Conservation (phyloP, 345 rosid species). For the Cardiospermum halicacabum region DNA sequence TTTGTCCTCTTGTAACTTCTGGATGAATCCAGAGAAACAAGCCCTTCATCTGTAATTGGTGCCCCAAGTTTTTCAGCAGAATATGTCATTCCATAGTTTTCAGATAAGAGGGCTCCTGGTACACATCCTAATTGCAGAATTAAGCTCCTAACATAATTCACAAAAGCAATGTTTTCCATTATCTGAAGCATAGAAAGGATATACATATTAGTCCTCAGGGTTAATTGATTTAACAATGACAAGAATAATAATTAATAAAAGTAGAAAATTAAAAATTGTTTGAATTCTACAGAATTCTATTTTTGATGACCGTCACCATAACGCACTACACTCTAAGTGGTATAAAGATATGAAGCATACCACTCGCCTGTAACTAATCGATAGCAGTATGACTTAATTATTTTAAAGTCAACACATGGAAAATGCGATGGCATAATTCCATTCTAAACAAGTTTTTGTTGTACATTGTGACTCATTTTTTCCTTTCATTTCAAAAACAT, state of each 20-base stretch:
- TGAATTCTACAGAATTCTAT: background rate
- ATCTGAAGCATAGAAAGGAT: slow-evolving; percentile 48
- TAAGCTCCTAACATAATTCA: slow-evolving; percentile 65
- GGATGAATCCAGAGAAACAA: slow-evolving; percentile 22
- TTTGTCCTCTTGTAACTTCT: slow-evolving; percentile 29
- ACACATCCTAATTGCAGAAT: slow-evolving; percentile 71
- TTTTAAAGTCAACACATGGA: background rate
- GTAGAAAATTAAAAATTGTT: too few species aligned
- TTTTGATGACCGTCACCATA: background rate
- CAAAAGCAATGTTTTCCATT: slow-evolving; percentile 71
- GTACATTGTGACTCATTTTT: background rate
- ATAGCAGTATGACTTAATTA: background rate
- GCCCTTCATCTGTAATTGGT: slow-evolving; percentile 40
- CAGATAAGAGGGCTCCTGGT: slow-evolving; percentile 69
- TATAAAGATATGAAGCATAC: background rate
- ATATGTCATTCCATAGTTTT: slow-evolving; percentile 35
- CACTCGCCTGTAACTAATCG: background rate
- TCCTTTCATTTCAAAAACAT: background rate
- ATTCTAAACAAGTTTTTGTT: background rate
- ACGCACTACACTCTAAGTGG: background rate
- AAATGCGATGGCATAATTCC: slow-evolving; percentile 3
- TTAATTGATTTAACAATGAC: background rate
- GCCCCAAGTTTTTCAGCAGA: slow-evolving; percentile 36
- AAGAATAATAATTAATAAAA: too few species aligned
- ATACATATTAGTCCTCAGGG: slow-evolving; percentile 6